Evolutionary conservation across 441 rosid species (phyloP).

Genomic region (Eruca vesicaria): DNA sequence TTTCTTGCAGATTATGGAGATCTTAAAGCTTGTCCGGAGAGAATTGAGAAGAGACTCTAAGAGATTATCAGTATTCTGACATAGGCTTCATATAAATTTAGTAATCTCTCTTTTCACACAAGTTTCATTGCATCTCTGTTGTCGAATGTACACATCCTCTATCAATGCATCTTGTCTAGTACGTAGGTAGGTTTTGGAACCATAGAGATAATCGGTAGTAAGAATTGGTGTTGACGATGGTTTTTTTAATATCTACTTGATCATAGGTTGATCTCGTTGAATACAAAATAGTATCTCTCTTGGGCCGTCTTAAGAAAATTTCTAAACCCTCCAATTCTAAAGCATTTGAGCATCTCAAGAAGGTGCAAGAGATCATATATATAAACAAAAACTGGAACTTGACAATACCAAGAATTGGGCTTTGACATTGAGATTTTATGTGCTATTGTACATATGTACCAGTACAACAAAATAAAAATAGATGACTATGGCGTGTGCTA

Average conservation of each 20-base stretch:
- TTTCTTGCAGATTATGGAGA: constrained; percentile 65
- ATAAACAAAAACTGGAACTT: constrained; percentile 4
- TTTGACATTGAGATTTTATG: constrained; percentile 7
- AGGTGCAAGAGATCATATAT: background rate
- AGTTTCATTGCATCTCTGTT: constrained; percentile 6
- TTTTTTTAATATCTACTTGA: background rate
- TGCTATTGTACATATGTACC: constrained; percentile 20
- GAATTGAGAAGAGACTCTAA: constrained; percentile 64
- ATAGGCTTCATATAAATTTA: background rate
- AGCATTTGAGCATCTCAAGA: background rate
- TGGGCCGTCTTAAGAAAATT: background rate
- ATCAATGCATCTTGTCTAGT: background rate
- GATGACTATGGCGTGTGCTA: constrained; percentile 14
- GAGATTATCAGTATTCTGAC: constrained; percentile 26
- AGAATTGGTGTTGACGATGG: constrained; percentile 3
- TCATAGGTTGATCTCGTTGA: background rate
- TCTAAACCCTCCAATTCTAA: background rate
- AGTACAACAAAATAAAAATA: background rate
- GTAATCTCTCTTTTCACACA: background rate
- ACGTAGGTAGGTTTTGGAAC: constrained; percentile 1
- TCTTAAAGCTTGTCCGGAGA: constrained; percentile 71
- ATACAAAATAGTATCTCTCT: background rate
- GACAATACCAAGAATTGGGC: constrained; percentile 3
- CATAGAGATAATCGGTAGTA: constrained; percentile 1
- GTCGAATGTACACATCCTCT: background rate